phyloP scores from a whole-genome alignment of 2,329 filamentous ascomycete species.

The Cordyceps militaris region DNA sequence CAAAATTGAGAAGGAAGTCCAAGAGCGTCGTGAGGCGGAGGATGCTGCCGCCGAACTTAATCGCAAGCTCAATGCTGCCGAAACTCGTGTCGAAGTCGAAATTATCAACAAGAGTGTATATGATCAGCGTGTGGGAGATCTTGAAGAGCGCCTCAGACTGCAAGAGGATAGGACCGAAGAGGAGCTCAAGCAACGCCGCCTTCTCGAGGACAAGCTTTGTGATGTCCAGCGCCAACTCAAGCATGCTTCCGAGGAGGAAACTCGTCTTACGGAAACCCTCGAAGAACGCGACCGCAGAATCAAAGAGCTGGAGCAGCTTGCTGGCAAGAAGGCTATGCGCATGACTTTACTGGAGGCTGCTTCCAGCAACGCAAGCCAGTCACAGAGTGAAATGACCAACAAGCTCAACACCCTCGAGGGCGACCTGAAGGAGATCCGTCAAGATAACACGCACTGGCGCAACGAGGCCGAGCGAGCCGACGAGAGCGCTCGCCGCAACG shows the following conservation, averaged over 20 bases:
- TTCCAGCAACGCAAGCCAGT: slow-evolving; percentile 50
- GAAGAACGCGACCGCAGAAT: slow-evolving; percentile 65
- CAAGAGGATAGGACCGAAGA: slow-evolving; percentile 58
- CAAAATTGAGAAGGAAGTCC: slow-evolving; percentile 42
- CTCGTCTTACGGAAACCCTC: slow-evolving; percentile 56
- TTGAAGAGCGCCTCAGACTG: slow-evolving; percentile 60
- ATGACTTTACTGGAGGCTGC: slow-evolving; percentile 61
- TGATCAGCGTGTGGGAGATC: slow-evolving; percentile 56
- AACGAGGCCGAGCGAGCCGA: slow-evolving; percentile 53
- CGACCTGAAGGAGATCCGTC: slow-evolving; percentile 48
- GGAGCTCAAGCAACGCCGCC: slow-evolving; percentile 55
- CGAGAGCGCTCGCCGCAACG: slow-evolving; percentile 42
- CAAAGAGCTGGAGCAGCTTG: slow-evolving; percentile 49
- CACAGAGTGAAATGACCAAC: slow-evolving; percentile 48
- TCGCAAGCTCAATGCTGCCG: slow-evolving; percentile 48
- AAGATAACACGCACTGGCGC: slow-evolving; percentile 55
- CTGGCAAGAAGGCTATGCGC: slow-evolving; percentile 51
- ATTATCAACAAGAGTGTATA: slow-evolving; percentile 53
- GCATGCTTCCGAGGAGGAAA: slow-evolving; percentile 65
- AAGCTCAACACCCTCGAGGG: slow-evolving; percentile 46
- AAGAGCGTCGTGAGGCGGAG: slow-evolving; percentile 44
- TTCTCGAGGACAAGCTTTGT: slow-evolving; percentile 64
- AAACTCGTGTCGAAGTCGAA: slow-evolving; percentile 53
- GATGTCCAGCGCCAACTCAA: slow-evolving; percentile 65
- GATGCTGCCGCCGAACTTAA: slow-evolving; percentile 46